Evolutionary conservation across 2,329 filamentous ascomycete genomes (phyloP).

Genomic region (Talaromyces marneffei): DNA sequence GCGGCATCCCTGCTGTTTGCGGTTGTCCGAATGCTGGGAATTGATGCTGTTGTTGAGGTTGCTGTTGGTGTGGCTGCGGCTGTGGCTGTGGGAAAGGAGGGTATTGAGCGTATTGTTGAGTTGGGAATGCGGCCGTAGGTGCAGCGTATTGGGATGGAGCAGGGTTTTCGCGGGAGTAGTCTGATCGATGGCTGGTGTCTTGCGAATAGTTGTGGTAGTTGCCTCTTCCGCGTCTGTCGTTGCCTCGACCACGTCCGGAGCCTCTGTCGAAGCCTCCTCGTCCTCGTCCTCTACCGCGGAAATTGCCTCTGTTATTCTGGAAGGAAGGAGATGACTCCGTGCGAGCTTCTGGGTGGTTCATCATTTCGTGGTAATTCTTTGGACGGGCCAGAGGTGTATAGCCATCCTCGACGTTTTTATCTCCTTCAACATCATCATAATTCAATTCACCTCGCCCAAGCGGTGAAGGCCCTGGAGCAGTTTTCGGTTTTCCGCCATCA

Average conservation of each 20-base stretch:
- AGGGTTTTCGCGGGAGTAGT: constrained; percentile 25
- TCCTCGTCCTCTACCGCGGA: constrained; percentile 46
- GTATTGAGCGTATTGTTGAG: constrained; percentile 26
- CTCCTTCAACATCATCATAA: constrained; percentile 64
- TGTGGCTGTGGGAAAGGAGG: constrained; percentile 27
- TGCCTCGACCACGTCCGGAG: constrained; percentile 32
- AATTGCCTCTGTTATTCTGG: constrained; percentile 27
- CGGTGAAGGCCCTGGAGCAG: constrained; percentile 34
- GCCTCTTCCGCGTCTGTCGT: constrained; percentile 26
- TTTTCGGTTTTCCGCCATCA: constrained; percentile 31
- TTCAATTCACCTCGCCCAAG: constrained; percentile 47
- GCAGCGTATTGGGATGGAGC: constrained; percentile 22
- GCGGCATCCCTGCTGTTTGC: constrained; percentile 25
- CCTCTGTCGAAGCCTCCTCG: constrained; percentile 32
- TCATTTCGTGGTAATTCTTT: constrained; percentile 52
- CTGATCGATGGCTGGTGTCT: constrained; percentile 24
- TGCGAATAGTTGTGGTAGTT: constrained; percentile 15
- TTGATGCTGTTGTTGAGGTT: constrained; percentile 22
- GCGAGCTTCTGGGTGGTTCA: constrained; percentile 37
- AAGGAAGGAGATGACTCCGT: constrained; percentile 25
- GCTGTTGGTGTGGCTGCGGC: constrained; percentile 33
- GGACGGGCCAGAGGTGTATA: constrained; percentile 69
- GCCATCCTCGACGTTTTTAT: constrained; percentile 33
- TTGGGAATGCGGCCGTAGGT: constrained; percentile 17
- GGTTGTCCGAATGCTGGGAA: constrained; percentile 12